Conservation (phyloP, 2,329 filamentous ascomycete species). For the Thielaviopsis euricoi region DNA sequence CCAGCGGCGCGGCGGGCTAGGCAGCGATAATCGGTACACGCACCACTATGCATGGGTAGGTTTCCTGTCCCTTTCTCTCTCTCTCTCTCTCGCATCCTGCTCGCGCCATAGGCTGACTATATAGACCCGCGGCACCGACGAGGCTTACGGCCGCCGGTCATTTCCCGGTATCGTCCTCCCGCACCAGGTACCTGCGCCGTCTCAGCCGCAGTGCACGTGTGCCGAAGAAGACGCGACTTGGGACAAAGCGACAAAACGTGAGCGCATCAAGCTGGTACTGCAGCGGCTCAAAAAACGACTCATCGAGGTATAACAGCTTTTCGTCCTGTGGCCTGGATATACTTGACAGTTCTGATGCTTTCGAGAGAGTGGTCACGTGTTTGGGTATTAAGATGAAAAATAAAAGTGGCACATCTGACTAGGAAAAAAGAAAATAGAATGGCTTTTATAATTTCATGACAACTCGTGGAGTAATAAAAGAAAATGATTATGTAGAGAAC, state of each 20-base stretch:
- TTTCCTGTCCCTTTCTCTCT: not conserved
- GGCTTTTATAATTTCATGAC: too few relatives aligned
- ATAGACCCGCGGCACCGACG: constrained; percentile 1
- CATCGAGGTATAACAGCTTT: not conserved
- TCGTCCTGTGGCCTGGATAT: not conserved
- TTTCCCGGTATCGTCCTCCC: not conserved
- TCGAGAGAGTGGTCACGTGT: not conserved
- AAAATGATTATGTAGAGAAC: not conserved
- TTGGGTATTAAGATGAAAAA: not conserved
- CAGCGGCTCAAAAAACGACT: constrained; percentile 1
- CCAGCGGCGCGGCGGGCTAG: constrained; percentile 2
- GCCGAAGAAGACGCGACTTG: constrained; percentile 1
- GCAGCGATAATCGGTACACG: constrained; percentile 1
- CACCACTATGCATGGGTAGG: constrained; percentile 6
- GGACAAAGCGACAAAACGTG: not conserved
- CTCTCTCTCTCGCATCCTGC: not conserved
- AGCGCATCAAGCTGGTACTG: not conserved
- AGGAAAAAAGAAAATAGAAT: not conserved
- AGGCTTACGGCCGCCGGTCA: constrained; percentile 1
- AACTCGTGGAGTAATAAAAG: not conserved
- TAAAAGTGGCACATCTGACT: not conserved
- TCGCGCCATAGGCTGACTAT: not conserved
- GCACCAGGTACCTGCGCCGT: not conserved
- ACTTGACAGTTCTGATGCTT: too few relatives aligned
- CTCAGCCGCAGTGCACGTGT: not conserved